A percentile compares a stretch with the other conserved stretches of the same genome.
Evolutionary conservation across 139 green algal genomes (phyloP).

Genomic region (Trebouxia sp.): DNA sequence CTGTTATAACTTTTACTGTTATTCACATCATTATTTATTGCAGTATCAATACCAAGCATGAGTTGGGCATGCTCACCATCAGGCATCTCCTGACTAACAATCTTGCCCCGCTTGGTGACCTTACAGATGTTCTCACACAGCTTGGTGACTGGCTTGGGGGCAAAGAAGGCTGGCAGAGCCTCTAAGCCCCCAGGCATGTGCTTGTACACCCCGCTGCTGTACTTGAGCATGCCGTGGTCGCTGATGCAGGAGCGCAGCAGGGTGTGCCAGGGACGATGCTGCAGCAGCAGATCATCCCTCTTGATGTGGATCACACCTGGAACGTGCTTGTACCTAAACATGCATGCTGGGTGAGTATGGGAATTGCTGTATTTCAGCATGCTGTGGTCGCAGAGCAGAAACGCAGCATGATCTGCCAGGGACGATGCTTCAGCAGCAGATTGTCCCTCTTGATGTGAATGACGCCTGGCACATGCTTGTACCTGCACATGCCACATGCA

Average conservation of each 20-base stretch:
- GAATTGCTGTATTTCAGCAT: slow-evolving; percentile 30
- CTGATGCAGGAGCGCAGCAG: slow-evolving; percentile 20
- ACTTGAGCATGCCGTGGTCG: slow-evolving; percentile 23
- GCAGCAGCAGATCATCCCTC: slow-evolving; percentile 9
- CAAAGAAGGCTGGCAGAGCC: not conserved
- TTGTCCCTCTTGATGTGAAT: slow-evolving; percentile 28
- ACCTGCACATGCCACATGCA: too few species aligned
- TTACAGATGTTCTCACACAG: not conserved
- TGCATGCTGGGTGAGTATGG: not conserved
- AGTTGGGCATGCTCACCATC: too few species aligned
- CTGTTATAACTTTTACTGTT: too few species aligned
- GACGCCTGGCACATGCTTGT: slow-evolving; percentile 30
- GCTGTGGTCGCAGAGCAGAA: slow-evolving; percentile 24
- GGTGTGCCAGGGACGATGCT: slow-evolving; percentile 29
- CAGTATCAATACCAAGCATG: too few species aligned
- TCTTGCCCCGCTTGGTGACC: not conserved
- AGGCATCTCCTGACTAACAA: not conserved
- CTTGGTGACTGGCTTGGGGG: not conserved
- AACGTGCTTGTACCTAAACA: slow-evolving; percentile 38
- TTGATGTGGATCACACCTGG: slow-evolving; percentile 27
- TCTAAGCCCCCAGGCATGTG: slow-evolving; percentile 11
- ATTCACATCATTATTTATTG: too few species aligned
- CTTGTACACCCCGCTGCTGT: slow-evolving; percentile 19
- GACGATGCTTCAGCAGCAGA: slow-evolving; percentile 7
- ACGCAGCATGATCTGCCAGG: slow-evolving; percentile 31